Conservation (phyloP, 2,329 filamentous ascomycete species). For the Thielaviopsis populi region DNA sequence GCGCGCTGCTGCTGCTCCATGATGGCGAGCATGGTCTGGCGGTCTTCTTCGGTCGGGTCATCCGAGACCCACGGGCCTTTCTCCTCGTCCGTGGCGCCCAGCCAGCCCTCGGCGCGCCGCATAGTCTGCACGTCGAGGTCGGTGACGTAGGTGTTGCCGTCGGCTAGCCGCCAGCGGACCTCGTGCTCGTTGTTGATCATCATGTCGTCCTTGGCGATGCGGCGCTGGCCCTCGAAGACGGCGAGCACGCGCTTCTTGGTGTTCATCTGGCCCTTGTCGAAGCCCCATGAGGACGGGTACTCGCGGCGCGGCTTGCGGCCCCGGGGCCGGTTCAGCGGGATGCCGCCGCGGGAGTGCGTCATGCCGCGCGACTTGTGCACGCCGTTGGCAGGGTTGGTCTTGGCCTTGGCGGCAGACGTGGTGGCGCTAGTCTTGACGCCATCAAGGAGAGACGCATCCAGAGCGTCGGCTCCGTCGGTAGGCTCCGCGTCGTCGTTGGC, state of each 20-base stretch:
- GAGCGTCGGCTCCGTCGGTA: constrained; percentile 23
- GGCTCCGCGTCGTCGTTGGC: constrained; percentile 32
- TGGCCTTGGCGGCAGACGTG: constrained; percentile 35
- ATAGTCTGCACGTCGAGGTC: constrained; percentile 87
- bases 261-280: constrained; percentile 82
- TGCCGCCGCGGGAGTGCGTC: constrained; percentile 64
- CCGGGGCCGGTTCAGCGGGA: constrained; percentile 41
- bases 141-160: constrained; percentile 69
- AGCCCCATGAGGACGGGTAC: constrained; percentile 89
- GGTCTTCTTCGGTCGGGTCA: constrained; percentile 47
- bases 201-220: constrained; percentile 96
- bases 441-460: constrained; percentile 30
- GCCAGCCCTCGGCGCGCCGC: constrained; percentile 73
- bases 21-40: constrained; percentile 38
- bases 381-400: constrained; percentile 40
- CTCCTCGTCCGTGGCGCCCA: constrained; percentile 66
- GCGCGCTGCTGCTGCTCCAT: neutral
- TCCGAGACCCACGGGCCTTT: constrained; percentile 72
- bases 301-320: constrained; percentile 84
- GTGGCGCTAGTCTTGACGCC: constrained; percentile 34
- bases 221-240: constrained; percentile 74
- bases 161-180: constrained; percentile 67
- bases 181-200: constrained; percentile 94
- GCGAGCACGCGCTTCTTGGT: constrained; percentile 96
- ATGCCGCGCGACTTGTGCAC: constrained; percentile 55